Conservation (phyloP, 176 grass and related monocot species). For the Cenchrus purpureus region DNA sequence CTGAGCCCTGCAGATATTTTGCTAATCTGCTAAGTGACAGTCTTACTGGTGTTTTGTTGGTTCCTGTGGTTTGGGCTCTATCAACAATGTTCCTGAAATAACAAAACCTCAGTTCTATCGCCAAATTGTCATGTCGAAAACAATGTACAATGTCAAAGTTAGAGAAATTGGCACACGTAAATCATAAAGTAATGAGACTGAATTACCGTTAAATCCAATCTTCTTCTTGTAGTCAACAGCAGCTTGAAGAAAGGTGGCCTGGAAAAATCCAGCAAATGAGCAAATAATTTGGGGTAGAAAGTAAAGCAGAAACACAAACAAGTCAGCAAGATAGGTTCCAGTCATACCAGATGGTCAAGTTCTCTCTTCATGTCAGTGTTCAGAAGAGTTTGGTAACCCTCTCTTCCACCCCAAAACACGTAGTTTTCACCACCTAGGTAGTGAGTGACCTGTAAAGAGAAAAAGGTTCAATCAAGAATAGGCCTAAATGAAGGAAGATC, state of each 20-base stretch:
- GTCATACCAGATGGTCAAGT: conserved; percentile 88
- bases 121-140: neutral
- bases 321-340: neutral
- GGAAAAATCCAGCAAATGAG: conserved; percentile 14
- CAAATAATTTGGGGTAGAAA: conserved; percentile 17
- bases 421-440: conserved; percentile 97
- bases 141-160: neutral
- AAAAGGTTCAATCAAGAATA: conserved; percentile 29
- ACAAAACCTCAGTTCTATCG: conserved; percentile 11
- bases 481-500: neutral
- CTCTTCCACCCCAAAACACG: conserved; percentile 96
- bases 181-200: conserved; percentile 8
- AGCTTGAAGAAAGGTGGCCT: conserved; percentile 95
- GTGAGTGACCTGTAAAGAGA: conserved; percentile 72
- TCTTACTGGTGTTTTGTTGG: conserved; percentile 98
- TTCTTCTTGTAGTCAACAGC: conserved; percentile 95
- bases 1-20: conserved; percentile 3
- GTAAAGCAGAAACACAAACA: neutral
- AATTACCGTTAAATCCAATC: conserved; percentile 84
- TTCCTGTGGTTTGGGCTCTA: conserved; percentile 99
- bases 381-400: conserved; percentile 95
- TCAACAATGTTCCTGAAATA: conserved; percentile 72
- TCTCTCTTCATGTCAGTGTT: conserved; percentile 98
- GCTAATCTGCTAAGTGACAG: conserved; percentile 3
- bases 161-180: neutral